A percentile compares a stretch with the other conserved stretches of the same genome.
Evolutionary conservation across 1,139 yeast genomes (phyloP).

Genomic region (Kodamaea derodonti): DNA sequence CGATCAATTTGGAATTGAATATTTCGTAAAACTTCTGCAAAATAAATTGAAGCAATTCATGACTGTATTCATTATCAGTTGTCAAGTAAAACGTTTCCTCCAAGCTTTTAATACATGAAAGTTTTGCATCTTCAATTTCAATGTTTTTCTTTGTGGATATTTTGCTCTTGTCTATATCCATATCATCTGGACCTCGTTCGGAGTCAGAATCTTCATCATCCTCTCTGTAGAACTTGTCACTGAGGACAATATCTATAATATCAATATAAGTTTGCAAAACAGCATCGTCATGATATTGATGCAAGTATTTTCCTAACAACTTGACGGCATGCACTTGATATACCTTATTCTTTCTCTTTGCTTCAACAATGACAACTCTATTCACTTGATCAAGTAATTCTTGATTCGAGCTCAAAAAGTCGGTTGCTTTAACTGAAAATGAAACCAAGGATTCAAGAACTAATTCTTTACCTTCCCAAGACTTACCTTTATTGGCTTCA

Average conservation of each 20-base stretch:
- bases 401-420: conserved; percentile 19
- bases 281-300: conserved; percentile 31
- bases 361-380: conserved; percentile 53
- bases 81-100: conserved; percentile 24
- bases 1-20: conserved; percentile 29
- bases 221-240: conserved; percentile 24
- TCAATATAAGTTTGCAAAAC: conserved; percentile 37
- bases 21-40: conserved; percentile 17
- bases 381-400: conserved; percentile 31
- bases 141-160: conserved; percentile 25
- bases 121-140: conserved; percentile 36
- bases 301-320: conserved; percentile 47
- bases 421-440: conserved; percentile 45
- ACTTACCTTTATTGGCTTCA: conserved; percentile 67
- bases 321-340: conserved; percentile 58
- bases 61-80: conserved; percentile 15
- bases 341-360: conserved; percentile 60
- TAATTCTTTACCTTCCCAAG: conserved; percentile 86
- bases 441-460: conserved; percentile 69
- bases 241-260: conserved; percentile 30
- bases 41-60: conserved; percentile 23
- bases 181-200: conserved; percentile 24
- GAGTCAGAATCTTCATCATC: conserved; percentile 25
- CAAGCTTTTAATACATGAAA: conserved; percentile 30
- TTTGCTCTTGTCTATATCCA: conserved; percentile 23